Conservation (phyloP, 129 eudicot species). For the Silybum marianum region DNA sequence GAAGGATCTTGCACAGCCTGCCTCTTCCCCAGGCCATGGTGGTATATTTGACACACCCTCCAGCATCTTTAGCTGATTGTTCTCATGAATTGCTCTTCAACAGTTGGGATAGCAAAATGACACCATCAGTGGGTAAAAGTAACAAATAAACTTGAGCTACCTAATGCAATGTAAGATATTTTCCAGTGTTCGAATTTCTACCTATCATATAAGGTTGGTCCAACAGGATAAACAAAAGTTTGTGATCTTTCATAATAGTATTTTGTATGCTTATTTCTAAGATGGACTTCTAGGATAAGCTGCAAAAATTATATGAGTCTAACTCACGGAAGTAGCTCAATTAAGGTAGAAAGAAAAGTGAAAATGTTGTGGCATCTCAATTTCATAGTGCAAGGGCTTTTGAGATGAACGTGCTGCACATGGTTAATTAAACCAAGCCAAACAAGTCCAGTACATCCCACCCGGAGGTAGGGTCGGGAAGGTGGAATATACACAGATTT, state of each 20-base stretch:
- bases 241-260: neutral
- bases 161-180: neutral
- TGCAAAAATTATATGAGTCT: neutral
- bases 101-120: neutral
- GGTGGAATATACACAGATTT: neutral
- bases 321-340: neutral
- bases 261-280: conserved; percentile 11
- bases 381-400: neutral
- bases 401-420: neutral
- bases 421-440: neutral
- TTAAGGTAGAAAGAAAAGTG: neutral
- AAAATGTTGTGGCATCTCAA: neutral
- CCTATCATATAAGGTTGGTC: neutral
- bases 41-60: neutral
- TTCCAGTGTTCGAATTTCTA: neutral
- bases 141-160: neutral
- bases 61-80: neutral
- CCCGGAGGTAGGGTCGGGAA: neutral
- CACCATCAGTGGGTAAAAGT: neutral
- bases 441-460: neutral
- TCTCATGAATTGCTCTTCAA: neutral
- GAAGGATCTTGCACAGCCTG: neutral
- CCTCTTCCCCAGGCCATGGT: neutral
- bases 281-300: conserved; percentile 6
- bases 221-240: neutral